A percentile compares a stretch with the other conserved stretches of the same genome.
These are phyloP conservation scores for Russula abietina DNA, from an alignment of 768 basidiomycete species.

Conservation along the genomic window DNA sequence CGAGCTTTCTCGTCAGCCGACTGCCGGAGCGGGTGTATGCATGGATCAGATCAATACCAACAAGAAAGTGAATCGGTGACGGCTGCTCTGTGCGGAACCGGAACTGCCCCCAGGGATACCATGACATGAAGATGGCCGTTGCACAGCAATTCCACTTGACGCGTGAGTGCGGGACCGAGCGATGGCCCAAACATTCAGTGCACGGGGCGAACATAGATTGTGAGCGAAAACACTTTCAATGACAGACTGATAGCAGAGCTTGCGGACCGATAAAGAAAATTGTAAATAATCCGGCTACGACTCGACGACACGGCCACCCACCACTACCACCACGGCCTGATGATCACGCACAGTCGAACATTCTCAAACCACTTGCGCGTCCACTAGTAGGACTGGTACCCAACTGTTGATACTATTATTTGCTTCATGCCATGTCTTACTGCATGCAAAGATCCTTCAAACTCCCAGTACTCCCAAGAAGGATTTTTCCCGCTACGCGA, in stretches of 20 bases:
- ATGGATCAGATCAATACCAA: background rate
- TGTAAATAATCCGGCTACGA: no score
- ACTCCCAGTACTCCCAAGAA: no score
- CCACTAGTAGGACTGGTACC: no score
- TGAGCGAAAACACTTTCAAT: background rate
- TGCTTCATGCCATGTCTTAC: no score
- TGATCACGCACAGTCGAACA: no score
- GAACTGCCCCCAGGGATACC: background rate
- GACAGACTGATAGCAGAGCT: background rate
- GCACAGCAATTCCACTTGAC: background rate
- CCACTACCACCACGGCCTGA: no score
- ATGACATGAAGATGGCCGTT: background rate
- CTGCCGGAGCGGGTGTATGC: background rate
- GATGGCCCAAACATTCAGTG: background rate
- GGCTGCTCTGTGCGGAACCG: background rate
- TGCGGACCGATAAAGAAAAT: background rate
- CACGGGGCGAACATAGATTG: background rate
- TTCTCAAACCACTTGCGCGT: no score
- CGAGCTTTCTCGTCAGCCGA: background rate
- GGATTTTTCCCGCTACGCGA: no score
- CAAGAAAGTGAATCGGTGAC: no score
- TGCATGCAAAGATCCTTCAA: no score
- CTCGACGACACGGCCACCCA: no score
- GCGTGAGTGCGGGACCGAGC: background rate
- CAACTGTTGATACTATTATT: no score